phyloP scores from a whole-genome alignment of 225 moss, liverwort and hornwort species.

The Marchantia paleacea region DNA sequence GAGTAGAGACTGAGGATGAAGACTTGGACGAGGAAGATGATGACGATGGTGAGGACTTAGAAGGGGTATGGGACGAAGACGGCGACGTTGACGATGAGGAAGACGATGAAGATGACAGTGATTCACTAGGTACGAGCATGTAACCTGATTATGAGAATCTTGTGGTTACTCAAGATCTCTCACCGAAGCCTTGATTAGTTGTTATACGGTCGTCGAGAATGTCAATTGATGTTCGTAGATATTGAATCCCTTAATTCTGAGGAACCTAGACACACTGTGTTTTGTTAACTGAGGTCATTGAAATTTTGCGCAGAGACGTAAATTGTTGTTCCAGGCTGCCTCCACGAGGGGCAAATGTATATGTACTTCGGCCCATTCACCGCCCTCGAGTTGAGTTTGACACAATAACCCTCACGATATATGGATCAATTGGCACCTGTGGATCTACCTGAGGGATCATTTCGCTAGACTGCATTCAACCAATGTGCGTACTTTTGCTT shows the following conservation, averaged over 20 bases:
- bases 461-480: background rate
- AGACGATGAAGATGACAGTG: constrained; percentile 31
- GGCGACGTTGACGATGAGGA: constrained; percentile 36
- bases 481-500: background rate
- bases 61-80: constrained; percentile 45
- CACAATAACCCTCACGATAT: background rate
- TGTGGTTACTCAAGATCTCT: background rate
- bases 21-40: constrained; percentile 33
- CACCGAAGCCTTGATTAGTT: background rate
- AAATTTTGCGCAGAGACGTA: background rate
- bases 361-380: background rate
- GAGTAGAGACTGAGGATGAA: constrained; percentile 63
- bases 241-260: background rate
- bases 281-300: background rate
- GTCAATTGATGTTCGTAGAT: background rate
- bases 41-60: constrained; percentile 39
- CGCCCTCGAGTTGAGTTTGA: background rate
- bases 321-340: background rate
- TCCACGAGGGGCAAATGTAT: background rate
- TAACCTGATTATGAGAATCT: constrained; percentile 21
- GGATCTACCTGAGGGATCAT: background rate
- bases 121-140: constrained; percentile 25
- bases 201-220: background rate
- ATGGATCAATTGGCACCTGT: background rate
- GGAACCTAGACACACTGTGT: background rate